Evolutionary conservation across 805 yeast genomes (phyloP).

Genomic region (Candida takata): DNA sequence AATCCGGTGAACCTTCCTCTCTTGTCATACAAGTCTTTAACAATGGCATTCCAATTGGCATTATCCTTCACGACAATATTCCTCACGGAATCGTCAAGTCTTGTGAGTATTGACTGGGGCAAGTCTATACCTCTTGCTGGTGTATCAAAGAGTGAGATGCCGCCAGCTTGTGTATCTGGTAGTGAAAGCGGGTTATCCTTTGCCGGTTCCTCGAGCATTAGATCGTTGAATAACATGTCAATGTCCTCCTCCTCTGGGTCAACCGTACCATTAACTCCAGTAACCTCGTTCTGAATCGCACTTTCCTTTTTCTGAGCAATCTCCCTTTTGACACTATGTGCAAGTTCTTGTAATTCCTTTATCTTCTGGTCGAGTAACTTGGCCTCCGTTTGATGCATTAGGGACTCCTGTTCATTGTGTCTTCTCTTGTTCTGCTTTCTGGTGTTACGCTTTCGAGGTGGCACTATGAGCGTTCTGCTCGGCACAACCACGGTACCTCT

Average conservation of each 20-base stretch:
- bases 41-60: slow-evolving; percentile 39
- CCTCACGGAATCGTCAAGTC: slow-evolving; percentile 35
- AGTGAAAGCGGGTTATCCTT: not conserved
- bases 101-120: slow-evolving; percentile 29
- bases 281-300: slow-evolving; percentile 10
- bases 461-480: not conserved
- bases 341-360: slow-evolving; percentile 13
- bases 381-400: slow-evolving; percentile 2
- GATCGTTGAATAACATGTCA: slow-evolving; percentile 14
- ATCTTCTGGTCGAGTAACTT: slow-evolving; percentile 14
- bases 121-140: slow-evolving; percentile 24
- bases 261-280: slow-evolving; percentile 7
- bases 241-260: slow-evolving; percentile 18
- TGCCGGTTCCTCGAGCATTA: slow-evolving; percentile 4
- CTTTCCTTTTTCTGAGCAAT: slow-evolving; percentile 12
- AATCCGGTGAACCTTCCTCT: slow-evolving; percentile 32
- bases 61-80: slow-evolving; percentile 32
- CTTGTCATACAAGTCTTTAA: slow-evolving; percentile 11
- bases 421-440: not conserved
- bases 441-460: slow-evolving; percentile 1
- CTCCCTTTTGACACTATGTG: slow-evolving; percentile 10
- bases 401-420: not conserved
- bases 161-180: no score
- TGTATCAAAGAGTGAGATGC: slow-evolving; percentile 14
- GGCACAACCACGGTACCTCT: not conserved